Evolutionary conservation across 192 early-diverging fungal genomes (phyloP), one percentile per base, ranked within the genome.

Genomic region (Coemansia sp.): DNA sequence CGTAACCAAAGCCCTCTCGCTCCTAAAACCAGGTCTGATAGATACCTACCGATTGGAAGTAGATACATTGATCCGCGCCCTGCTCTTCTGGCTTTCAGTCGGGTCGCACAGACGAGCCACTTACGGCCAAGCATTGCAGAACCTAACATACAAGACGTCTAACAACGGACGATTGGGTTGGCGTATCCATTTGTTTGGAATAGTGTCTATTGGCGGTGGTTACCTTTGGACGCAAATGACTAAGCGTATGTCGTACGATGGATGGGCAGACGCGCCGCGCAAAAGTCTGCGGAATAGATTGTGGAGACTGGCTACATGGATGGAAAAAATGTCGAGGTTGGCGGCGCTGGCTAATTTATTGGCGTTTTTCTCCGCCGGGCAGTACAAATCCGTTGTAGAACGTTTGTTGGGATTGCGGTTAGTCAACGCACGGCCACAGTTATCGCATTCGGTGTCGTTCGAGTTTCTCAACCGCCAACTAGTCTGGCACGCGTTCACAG

Each of bases 401-500:
- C 88, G 94, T 0, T 25, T 93, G 20, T 76, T 97, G 49, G 84
- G 88, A 0, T 87, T 96, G 89, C 85, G 92, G 33, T 80, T 97
- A 18, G 93, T 96, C 5, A 92, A 91, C 69, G 85, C 85, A 18
- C 86, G 89, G 20, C 86, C 89, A 25, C 90, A 91, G 54, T 76
- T 90, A 58, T 74, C 87, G 34, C 85, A 93, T 48, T 86, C 88
- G 63, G 89, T 96, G 32, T 93, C 89, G 71, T 94, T 93, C 69
- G 95, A 97, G 70, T 96, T 93, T 68, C 84, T 97, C 70, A 97
- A 96, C 71, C 86, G 94, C 16, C 93, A 97, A 80, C 84, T 96
- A 64, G 93, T 95, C 30, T 97, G 92, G 93, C 90, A 94, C 28
- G 91, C 92, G 51, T 94, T 95, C 63, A 93, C 93, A 29, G 93